phyloP scores from a whole-genome alignment of 129 eudicot species.

The Tagetes erecta region DNA sequence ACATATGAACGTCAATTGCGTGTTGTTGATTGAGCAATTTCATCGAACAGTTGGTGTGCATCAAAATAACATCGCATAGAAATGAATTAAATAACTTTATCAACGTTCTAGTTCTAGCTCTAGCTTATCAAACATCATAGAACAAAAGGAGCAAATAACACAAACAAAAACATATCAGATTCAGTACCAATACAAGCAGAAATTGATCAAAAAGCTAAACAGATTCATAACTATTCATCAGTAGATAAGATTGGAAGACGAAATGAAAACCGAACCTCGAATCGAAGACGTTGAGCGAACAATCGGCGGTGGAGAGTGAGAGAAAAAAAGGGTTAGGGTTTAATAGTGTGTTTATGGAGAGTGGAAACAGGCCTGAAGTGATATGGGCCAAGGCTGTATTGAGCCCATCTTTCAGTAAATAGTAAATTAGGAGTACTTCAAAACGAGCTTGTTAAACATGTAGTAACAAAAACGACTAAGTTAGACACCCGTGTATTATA shows the following conservation, averaged over 20 bases:
- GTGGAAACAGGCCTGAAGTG: not conserved
- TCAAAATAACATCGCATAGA: not conserved
- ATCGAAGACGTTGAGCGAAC: constrained; percentile 2
- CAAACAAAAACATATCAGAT: not conserved
- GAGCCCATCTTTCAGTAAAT: not conserved
- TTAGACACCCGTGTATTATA: no score
- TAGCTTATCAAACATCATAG: not conserved
- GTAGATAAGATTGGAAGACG: not conserved
- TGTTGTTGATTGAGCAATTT: constrained; percentile 5
- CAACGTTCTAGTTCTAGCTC: not conserved
- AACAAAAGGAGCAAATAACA: not conserved
- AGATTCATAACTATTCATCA: not conserved
- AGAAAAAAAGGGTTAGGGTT: constrained; percentile 17
- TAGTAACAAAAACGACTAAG: no score
- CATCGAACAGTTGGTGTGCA: not conserved
- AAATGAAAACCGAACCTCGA: constrained; percentile 5
- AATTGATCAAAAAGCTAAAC: not conserved
- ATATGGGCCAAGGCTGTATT: not conserved
- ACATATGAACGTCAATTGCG: not conserved
- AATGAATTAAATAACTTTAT: not conserved
- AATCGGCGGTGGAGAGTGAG: constrained; percentile 10
- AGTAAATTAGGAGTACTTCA: no score
- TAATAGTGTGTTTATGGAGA: not conserved
- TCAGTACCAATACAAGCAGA: not conserved
- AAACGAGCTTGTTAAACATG: no score